A percentile compares a stretch with the other conserved stretches of the same genome.
Conservation (phyloP, 2,329 filamentous ascomycete genomes). For the Setomelanomma holmii region DNA sequence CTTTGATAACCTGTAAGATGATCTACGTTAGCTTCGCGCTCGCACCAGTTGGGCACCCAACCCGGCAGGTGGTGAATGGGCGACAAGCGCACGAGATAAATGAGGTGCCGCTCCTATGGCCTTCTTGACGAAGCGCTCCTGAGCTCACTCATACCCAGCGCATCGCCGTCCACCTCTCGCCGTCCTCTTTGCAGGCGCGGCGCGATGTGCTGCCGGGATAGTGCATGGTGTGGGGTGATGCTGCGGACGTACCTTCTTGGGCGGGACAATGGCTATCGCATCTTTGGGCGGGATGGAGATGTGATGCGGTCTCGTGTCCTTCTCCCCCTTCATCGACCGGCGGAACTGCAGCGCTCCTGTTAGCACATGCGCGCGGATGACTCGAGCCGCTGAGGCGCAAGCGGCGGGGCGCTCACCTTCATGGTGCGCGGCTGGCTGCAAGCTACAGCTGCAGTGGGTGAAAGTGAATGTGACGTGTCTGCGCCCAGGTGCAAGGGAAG, state of each 20-base stretch:
- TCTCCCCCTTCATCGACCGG: conserved; percentile 89
- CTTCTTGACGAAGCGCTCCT: no score
- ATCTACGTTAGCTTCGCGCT: conserved; percentile 33
- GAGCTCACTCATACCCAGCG: no score
- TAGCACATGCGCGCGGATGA: conserved; percentile 33
- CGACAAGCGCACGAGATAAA: background rate
- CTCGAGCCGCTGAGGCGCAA: conserved; percentile 17
- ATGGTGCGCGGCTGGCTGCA: conserved; percentile 6
- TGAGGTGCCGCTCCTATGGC: background rate
- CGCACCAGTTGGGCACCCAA: conserved; percentile 16
- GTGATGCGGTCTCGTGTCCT: conserved; percentile 74
- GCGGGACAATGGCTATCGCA: conserved; percentile 85
- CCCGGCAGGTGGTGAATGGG: background rate
- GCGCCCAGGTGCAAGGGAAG: background rate
- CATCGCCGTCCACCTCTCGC: background rate
- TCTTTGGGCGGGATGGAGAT: conserved; percentile 84
- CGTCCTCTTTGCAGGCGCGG: conserved; percentile 1
- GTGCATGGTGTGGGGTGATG: background rate
- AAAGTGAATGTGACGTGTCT: background rate
- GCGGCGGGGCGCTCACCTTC: conserved; percentile 15
- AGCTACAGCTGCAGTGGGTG: conserved; percentile 13
- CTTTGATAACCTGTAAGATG: conserved; percentile 83
- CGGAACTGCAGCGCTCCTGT: conserved; percentile 61
- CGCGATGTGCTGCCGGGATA: background rate
- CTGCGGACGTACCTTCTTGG: conserved; percentile 75